Conservation (phyloP, 345 rosid species). For the Eucalyptus brandiana region DNA sequence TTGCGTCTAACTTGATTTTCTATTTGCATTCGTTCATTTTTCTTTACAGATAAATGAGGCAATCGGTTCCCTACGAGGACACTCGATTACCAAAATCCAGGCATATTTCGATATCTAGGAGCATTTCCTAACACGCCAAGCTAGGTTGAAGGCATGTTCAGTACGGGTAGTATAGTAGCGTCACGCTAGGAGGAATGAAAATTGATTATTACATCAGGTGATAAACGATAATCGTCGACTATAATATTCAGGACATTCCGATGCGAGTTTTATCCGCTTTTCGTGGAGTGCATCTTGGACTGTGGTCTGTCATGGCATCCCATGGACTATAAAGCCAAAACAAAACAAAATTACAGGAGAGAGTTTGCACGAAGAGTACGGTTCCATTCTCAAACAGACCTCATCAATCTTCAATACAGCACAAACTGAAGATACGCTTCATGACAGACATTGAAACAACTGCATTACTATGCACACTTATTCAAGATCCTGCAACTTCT, state of each 20-base stretch:
- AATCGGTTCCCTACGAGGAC: not conserved
- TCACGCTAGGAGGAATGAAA: not conserved
- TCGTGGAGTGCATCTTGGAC: too few relatives aligned
- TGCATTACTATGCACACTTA: too few relatives aligned
- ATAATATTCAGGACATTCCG: not conserved
- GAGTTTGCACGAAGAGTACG: too few relatives aligned
- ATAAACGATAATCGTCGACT: not conserved
- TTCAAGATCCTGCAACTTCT: not conserved
- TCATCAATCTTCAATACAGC: too few relatives aligned
- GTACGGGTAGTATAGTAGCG: rapidly evolving
- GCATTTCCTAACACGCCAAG: too few relatives aligned
- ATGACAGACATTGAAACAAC: too few relatives aligned
- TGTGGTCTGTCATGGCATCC: too few relatives aligned
- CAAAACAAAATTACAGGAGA: too few relatives aligned
- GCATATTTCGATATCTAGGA: not conserved
- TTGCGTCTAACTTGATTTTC: not conserved
- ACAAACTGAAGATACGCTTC: not conserved
- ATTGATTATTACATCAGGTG: not conserved
- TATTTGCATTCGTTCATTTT: not conserved
- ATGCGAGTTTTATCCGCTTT: not conserved
- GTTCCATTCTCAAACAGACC: too few relatives aligned
- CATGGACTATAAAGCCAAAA: too few relatives aligned
- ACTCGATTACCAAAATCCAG: rapidly evolving
- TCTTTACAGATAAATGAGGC: not conserved
- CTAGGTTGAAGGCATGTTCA: not conserved